Conservation (phyloP, 73 alveolate species). For the Symbiodinium natans region DNA sequence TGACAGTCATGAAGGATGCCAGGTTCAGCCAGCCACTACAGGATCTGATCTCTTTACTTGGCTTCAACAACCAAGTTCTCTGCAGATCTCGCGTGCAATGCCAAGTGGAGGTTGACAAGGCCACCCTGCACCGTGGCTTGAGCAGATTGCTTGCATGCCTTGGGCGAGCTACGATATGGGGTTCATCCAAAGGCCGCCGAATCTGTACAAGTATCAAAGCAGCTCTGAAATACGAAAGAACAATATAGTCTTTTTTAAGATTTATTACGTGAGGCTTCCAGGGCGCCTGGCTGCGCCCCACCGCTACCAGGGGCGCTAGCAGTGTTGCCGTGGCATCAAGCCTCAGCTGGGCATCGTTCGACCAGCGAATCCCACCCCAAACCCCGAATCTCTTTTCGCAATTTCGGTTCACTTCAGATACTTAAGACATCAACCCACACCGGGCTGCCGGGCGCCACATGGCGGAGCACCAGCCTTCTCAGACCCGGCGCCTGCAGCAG, state of each 20-base stretch:
- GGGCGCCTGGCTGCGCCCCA: slow-evolving; percentile 11
- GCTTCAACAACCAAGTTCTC: not conserved
- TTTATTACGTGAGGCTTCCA: too few relatives aligned
- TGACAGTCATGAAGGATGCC: too few relatives aligned
- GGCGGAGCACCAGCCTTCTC: slow-evolving; percentile 42
- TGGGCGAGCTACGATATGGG: not conserved
- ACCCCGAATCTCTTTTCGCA: too few relatives aligned
- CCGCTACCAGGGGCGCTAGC: slow-evolving; percentile 45
- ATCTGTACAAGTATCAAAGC: not conserved
- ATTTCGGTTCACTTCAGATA: too few relatives aligned
- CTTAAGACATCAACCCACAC: too few relatives aligned
- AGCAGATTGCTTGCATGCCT: too few relatives aligned
- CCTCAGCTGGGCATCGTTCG: slow-evolving; percentile 6
- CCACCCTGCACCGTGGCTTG: slow-evolving; percentile 1
- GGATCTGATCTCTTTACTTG: not conserved
- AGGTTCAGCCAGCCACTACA: too few relatives aligned
- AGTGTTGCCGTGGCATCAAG: slow-evolving; percentile 59
- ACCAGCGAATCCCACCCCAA: too few relatives aligned
- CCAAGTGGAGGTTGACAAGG: slow-evolving; percentile 47
- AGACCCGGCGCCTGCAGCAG: slow-evolving; percentile 55
- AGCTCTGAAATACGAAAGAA: too few relatives aligned
- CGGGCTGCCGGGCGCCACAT: too few relatives aligned
- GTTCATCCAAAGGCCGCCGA: not conserved
- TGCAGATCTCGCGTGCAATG: slow-evolving; percentile 76
- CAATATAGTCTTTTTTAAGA: too few relatives aligned